Evolutionary conservation across 1,284 basidiomycete species (phyloP).

Genomic region (Hortiboletus rubellus): DNA sequence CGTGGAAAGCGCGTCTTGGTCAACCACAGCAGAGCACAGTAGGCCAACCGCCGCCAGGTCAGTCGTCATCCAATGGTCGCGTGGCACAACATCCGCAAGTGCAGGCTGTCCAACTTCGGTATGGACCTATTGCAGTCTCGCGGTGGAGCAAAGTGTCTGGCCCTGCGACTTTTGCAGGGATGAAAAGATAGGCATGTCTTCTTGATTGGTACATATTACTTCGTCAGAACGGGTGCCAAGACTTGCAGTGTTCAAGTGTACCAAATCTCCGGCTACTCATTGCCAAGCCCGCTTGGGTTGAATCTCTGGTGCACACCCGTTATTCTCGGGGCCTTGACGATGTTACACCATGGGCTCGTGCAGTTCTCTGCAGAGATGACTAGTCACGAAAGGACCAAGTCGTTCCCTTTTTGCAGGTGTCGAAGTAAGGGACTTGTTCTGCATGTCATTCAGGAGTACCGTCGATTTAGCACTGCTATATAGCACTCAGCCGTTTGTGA

Average conservation of each 20-base stretch:
- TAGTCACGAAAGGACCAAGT: constrained; percentile 7
- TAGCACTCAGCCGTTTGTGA: constrained; percentile 16
- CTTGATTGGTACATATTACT: not conserved
- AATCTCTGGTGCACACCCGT: constrained; percentile 10
- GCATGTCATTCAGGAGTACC: constrained; percentile 20
- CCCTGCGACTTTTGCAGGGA: constrained; percentile 57
- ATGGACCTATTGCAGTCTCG: constrained; percentile 62
- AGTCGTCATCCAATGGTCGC: constrained; percentile 23
- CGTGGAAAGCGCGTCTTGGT: constrained; percentile 60
- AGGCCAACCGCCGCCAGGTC: constrained; percentile 15
- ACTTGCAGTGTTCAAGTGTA: constrained; percentile 6
- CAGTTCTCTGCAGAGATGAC: constrained; percentile 2
- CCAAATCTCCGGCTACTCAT: constrained; percentile 1
- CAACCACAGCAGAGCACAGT: constrained; percentile 31
- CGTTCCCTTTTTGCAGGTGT: no score
- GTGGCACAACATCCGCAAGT: constrained; percentile 19
- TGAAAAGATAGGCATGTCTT: constrained; percentile 52
- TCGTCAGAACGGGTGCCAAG: constrained; percentile 7
- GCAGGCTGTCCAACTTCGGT: constrained; percentile 46
- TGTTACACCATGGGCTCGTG: not conserved
- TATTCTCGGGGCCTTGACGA: constrained; percentile 6
- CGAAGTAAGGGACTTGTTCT: no score
- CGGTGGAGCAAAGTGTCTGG: constrained; percentile 74
- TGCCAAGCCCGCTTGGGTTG: not conserved
- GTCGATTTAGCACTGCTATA: constrained; percentile 9